A percentile compares a stretch with the other conserved stretches of the same genome.
phyloP scores from a whole-genome alignment of 495 filamentous ascomycete species.

The Aspergillus kassunensis region DNA sequence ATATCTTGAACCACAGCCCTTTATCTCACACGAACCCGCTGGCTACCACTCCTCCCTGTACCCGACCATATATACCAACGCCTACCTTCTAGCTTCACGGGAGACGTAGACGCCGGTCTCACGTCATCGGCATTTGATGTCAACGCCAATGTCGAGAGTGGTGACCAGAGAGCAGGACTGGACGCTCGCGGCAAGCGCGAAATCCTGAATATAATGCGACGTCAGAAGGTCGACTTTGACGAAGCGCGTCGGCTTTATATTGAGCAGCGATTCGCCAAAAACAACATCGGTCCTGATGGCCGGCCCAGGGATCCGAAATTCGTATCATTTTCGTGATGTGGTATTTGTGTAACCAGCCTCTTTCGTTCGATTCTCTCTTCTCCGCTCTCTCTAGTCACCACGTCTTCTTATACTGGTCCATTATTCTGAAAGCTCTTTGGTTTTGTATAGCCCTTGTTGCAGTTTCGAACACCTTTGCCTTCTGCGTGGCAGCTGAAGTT shows the following conservation, averaged over 20 bases:
- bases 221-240: slow-evolving; percentile 72
- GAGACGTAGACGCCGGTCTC: slow-evolving; percentile 81
- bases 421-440: background rate
- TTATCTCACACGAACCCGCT: slow-evolving; percentile 74
- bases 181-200: slow-evolving; percentile 75
- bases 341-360: background rate
- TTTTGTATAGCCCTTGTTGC: background rate
- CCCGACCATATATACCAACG: slow-evolving; percentile 66
- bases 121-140: slow-evolving; percentile 80
- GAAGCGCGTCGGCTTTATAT: slow-evolving; percentile 83
- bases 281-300: slow-evolving; percentile 85
- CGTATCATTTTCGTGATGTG: slow-evolving; percentile 77
- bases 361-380: background rate
- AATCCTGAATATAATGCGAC: slow-evolving; percentile 84
- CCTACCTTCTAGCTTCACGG: slow-evolving; percentile 68
- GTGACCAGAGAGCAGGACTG: slow-evolving; percentile 73
- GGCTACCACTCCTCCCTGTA: slow-evolving; percentile 60
- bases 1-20: slow-evolving; percentile 46
- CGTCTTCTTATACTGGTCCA: background rate
- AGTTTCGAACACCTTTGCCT: background rate
- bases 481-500: background rate
- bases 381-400: background rate
- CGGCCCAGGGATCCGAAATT: slow-evolving; percentile 90
- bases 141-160: slow-evolving; percentile 66
- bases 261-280: slow-evolving; percentile 75